Base-by-base conservation (phyloP, 1,284 basidiomycete genomes). In the Microbotryomycetes sp. region DNA sequence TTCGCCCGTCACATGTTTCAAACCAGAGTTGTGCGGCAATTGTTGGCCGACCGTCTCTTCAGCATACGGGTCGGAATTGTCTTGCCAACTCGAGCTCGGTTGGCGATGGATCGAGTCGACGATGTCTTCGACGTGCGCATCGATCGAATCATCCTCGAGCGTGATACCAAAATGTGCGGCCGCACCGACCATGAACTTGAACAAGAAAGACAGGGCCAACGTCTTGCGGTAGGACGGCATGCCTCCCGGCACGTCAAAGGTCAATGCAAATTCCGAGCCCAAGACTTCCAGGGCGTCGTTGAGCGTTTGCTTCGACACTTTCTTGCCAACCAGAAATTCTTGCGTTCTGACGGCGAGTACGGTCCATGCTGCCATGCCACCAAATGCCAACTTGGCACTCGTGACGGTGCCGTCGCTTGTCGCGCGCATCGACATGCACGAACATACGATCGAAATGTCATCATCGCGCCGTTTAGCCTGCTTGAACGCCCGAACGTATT, bases 361-460 rank as follows among this genome's bases (percentile, higher is more conserved):
- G 13, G 66, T 67, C 49, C 26, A 62, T 0, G 66, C 56, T 46
- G 75, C 75, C 74, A 76, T 76, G 2, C 75, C 75, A 11, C 75
- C 75, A 54, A 74, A 76, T 3, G 72, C 73, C 1, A 76, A 52
- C 26, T 66, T 65, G 16, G 70, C 69, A 31, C 72, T 62, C 15
- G 54, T 45, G 52, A 75, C 68, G 15, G 48, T 55, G n/a, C 57
- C 62, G 0, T 51, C 47, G 11, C 45, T 54, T 16, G 55, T 53
- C 26, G 71, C 35, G 21, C 56, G 35, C 1, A 64, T 58, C 2
- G 57, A 30, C 1, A 76, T 64, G 64, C 75, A 75, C 13, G 65
- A 68, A 1, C 72, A 75, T 47, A 76, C 75, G 52, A 75, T 76
- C 35, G 75, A 74, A 50, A 76, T 76, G 54, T 76, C 75, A 56